Percentiles rank a stretch among this genome's conserved stretches.
phyloP scores from a whole-genome alignment of 2,329 filamentous ascomycete genomes.

The Domatiomyces catenatus region DNA sequence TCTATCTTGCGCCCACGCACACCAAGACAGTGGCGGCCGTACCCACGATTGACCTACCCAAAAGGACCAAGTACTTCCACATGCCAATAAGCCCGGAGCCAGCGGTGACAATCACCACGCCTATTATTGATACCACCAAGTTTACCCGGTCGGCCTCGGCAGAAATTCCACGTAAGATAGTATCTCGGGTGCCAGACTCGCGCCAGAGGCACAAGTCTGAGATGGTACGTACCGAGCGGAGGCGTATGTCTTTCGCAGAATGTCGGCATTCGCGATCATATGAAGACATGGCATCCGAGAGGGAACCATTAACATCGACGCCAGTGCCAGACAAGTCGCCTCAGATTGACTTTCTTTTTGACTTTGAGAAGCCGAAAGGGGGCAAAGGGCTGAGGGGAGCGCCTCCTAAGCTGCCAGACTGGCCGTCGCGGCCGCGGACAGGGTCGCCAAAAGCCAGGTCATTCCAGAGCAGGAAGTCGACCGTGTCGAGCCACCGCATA shows the following conservation, averaged over 20 bases:
- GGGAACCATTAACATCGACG: not conserved
- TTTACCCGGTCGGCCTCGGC: constrained; percentile 1
- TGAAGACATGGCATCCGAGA: not conserved
- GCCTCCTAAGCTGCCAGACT: constrained; percentile 12
- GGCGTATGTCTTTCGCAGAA: not conserved
- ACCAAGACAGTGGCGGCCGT: constrained; percentile 12
- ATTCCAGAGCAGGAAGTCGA: constrained; percentile 6
- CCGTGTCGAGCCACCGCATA: constrained; percentile 4
- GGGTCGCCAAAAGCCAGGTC: constrained; percentile 8
- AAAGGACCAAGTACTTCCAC: constrained; percentile 12
- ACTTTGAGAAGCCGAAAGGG: constrained; percentile 5
- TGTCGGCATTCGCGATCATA: not conserved
- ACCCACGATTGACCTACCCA: constrained; percentile 13
- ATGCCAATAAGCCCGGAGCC: constrained; percentile 14
- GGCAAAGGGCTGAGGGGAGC: constrained; percentile 1
- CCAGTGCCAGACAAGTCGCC: constrained; percentile 5
- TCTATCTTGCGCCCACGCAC: constrained; percentile 44
- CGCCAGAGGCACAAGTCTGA: not conserved
- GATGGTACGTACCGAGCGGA: not conserved
- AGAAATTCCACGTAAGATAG: not conserved
- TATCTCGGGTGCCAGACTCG: not conserved
- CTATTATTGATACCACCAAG: constrained; percentile 4
- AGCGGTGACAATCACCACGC: constrained; percentile 11
- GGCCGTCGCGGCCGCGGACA: constrained; percentile 1
- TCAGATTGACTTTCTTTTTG: constrained; percentile 3